Evolutionary conservation across 2,329 filamentous ascomycete species (phyloP).

Genomic region (Proliferodiscus dingleyae): DNA sequence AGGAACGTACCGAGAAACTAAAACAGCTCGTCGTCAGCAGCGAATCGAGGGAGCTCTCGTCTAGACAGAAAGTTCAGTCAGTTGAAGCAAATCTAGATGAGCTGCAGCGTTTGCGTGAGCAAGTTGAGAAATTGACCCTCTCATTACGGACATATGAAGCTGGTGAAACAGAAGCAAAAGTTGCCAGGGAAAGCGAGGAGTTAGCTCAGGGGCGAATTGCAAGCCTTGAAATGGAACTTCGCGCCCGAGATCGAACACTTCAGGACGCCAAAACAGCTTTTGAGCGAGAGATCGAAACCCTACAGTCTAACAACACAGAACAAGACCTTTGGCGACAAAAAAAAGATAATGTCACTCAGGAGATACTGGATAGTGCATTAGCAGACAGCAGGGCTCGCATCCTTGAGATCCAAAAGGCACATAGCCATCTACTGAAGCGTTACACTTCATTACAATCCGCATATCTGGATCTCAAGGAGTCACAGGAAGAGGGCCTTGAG

Average conservation of each 20-base stretch:
- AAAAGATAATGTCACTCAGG: conserved; percentile 7
- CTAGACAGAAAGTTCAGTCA: conserved; percentile 59
- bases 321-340: conserved; percentile 6
- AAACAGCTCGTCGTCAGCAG: conserved; percentile 61
- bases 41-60: conserved; percentile 62
- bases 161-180: conserved; percentile 55
- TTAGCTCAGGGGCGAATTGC: conserved; percentile 55
- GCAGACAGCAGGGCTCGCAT: conserved; percentile 33
- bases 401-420: conserved; percentile 45
- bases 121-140: conserved; percentile 56
- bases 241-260: conserved; percentile 45
- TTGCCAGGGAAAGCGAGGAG: conserved; percentile 52
- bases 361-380: conserved; percentile 19
- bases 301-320: conserved; percentile 32
- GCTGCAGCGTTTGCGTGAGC: conserved; percentile 52
- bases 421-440: conserved; percentile 44
- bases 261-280: conserved; percentile 38
- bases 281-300: conserved; percentile 42
- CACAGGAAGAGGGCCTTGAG: conserved; percentile 23
- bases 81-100: conserved; percentile 58
- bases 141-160: conserved; percentile 60
- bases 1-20: conserved; percentile 59
- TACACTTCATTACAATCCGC: conserved; percentile 46
- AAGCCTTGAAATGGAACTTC: conserved; percentile 53
- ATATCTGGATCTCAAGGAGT: conserved; percentile 32